These are phyloP conservation scores for Xylariaceae sp. DNA, from an alignment of 2,329 filamentous ascomycete genomes.

Conservation along the genomic window DNA sequence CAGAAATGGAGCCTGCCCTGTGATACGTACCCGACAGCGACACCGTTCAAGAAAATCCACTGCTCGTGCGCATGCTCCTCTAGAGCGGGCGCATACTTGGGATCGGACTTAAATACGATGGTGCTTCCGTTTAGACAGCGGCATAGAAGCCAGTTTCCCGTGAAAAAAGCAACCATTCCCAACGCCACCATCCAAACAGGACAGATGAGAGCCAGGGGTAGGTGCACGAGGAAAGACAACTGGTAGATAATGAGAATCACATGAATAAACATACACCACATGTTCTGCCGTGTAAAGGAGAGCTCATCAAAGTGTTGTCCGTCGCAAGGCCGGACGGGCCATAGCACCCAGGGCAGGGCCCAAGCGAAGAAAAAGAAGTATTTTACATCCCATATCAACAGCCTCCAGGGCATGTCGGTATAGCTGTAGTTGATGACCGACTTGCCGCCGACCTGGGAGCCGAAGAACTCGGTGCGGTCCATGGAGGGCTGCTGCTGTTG, in stretches of 20 bases:
- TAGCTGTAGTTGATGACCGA: conserved; percentile 64
- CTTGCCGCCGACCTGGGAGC: conserved; percentile 59
- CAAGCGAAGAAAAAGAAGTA: conserved; percentile 58
- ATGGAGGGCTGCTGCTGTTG: conserved; percentile 8
- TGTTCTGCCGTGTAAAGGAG: conserved; percentile 58
- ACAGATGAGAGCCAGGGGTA: conserved; percentile 55
- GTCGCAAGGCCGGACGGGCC: conserved; percentile 56
- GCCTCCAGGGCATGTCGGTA: conserved; percentile 56
- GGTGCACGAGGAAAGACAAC: conserved; percentile 58
- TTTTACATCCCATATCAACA: conserved; percentile 56
- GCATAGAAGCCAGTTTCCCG: conserved; percentile 56
- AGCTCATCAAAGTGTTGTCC: conserved; percentile 66
- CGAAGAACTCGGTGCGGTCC: conserved; percentile 54
- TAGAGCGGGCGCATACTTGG: conserved; percentile 52
- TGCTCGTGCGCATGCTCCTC: conserved; percentile 63
- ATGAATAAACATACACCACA: conserved; percentile 61
- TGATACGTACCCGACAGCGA: conserved; percentile 59
- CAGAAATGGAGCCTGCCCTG: background rate
- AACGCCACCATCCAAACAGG: conserved; percentile 52
- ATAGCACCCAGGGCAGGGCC: conserved; percentile 63
- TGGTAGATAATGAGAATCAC: conserved; percentile 62
- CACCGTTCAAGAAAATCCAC: conserved; percentile 82
- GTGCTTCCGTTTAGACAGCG: conserved; percentile 55
- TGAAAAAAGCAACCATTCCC: conserved; percentile 47
- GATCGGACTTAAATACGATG: conserved; percentile 54